Conservation (phyloP, 176 grass and related monocot species). For the Dactylis glomerata region DNA sequence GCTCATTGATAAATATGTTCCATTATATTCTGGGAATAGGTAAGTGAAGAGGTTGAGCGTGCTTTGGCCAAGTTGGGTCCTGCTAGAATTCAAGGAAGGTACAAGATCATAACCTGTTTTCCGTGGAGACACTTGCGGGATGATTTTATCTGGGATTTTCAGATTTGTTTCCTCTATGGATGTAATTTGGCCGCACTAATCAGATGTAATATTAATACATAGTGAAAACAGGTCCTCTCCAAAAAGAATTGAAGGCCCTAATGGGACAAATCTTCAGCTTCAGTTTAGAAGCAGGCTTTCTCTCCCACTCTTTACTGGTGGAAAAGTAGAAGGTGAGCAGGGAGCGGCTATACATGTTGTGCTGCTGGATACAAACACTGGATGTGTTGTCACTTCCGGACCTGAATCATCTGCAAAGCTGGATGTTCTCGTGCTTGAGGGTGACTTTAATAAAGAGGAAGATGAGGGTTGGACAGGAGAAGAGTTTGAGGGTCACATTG, state of each 20-base stretch:
- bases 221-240: conserved; percentile 67
- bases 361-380: conserved; percentile 64
- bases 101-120: conserved; percentile 25
- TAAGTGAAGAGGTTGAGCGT: conserved; percentile 99
- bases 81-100: conserved; percentile 91
- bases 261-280: conserved; percentile 83
- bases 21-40: conserved; percentile 50
- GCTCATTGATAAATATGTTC: not conserved
- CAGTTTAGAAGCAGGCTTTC: conserved; percentile 64
- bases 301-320: conserved; percentile 85
- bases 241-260: conserved; percentile 81
- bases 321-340: conserved; percentile 94
- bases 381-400: conserved; percentile 57
- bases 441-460: conserved; percentile 87
- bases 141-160: conserved; percentile 2
- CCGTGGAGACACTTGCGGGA: not conserved
- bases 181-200: conserved; percentile 8
- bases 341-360: conserved; percentile 88
- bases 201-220: conserved; percentile 16
- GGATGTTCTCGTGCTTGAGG: conserved; percentile 87
- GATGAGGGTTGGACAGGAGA: conserved; percentile 87
- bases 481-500: conserved; percentile 71
- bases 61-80: conserved; percentile 92
- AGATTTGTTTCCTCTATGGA: not conserved
- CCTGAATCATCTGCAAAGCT: conserved; percentile 79